Evolutionary conservation across 1,139 yeast genomes (phyloP), one percentile per base, ranked within the genome.

Genomic region (Saccharomyces hybrid): DNA sequence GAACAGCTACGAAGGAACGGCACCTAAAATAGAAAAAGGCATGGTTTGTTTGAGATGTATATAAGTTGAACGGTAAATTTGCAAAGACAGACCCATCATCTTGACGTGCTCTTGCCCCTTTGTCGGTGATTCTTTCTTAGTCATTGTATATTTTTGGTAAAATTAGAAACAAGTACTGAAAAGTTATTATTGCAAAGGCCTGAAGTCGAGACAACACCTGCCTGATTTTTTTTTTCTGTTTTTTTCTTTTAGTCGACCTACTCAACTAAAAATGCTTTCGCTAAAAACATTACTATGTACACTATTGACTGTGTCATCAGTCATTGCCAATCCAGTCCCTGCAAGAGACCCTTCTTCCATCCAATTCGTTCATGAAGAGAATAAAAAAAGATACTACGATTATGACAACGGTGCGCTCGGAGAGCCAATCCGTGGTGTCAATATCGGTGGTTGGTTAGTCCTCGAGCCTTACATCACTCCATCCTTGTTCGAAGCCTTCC

Each of bases 391-490:
- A 51, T 64, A 54, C 55, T 64, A 58, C 54, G 64, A 65, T 53
- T 65, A 65, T 52, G 62, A 62, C 12, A 51, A 55, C n/a, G 51
- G 46, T 26, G 48, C 50, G 32, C 48, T 42, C 12, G 42, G 48
- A 29, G 68, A 63, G 16, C 69, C 67, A 58, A 77, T 88, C 28
- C 73, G 82, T 48, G 97, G 97, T 58, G 90, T 90, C 53, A 89
- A 88, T 66, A 74, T 90, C 32, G 97, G 97, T 52, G 96, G 97
- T 21, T 90, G 97, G 97, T 79, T 90, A 60, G 88, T 90, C 1
- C 73, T 89, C 50, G 97, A 90, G 72, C 88, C 93, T 1, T 90
- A 80, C 70, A 90, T 91, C 66, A 87, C 88, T 0, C 96, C 96
- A 2, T 82, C 93, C 1, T 71, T 91, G 56, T 91, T 88, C 68